These are phyloP conservation scores for Cladosporium colombiae DNA, from an alignment of 2,329 filamentous ascomycete genomes.

Conservation along the genomic window DNA sequence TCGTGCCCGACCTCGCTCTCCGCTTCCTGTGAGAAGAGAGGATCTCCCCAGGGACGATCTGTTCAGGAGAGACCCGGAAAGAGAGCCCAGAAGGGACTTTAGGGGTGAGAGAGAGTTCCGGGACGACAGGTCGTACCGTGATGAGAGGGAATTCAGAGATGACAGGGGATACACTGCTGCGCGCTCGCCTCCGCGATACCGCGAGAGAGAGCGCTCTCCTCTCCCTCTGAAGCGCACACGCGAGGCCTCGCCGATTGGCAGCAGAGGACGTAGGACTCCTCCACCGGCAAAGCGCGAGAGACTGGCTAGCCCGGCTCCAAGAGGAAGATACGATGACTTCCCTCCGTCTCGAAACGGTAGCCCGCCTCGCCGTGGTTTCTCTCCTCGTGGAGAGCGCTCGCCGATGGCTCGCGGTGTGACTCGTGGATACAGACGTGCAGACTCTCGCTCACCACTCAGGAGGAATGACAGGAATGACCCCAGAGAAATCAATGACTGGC, in stretches of 20 bases:
- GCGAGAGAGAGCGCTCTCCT: conserved; percentile 44
- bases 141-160: conserved; percentile 34
- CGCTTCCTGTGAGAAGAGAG: conserved; percentile 34
- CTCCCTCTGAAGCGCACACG: conserved; percentile 46
- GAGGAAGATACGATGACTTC: conserved; percentile 48
- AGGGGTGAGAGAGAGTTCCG: conserved; percentile 29
- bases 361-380: conserved; percentile 44
- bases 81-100: conserved; percentile 25
- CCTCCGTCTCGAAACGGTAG: conserved; percentile 41
- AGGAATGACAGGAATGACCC: conserved; percentile 52
- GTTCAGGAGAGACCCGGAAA: conserved; percentile 39
- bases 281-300: conserved; percentile 43
- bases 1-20: conserved; percentile 36
- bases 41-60: conserved; percentile 39
- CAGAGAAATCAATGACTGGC: conserved; percentile 52
- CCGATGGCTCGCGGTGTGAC: conserved; percentile 34
- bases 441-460: conserved; percentile 55
- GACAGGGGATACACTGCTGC: conserved; percentile 30
- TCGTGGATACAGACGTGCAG: conserved; percentile 47
- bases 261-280: conserved; percentile 48
- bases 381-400: conserved; percentile 42
- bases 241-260: conserved; percentile 50
- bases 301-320: conserved; percentile 42
- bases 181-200: conserved; percentile 44
- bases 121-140: conserved; percentile 26